Conservation (phyloP, 306 rosid species). For the Leucaena leucocephala region DNA sequence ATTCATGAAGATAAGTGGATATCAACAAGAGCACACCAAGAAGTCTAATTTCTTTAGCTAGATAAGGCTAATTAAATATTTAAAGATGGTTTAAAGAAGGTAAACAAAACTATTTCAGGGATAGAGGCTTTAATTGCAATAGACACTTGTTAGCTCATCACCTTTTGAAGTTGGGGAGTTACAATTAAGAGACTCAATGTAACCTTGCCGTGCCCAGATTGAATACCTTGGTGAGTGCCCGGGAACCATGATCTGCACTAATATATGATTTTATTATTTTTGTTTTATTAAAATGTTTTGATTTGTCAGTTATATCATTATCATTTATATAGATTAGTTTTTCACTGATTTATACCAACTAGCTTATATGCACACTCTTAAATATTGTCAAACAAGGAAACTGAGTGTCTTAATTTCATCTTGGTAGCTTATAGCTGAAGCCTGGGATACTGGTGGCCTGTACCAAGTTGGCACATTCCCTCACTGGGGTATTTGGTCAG, state of each 20-base stretch:
- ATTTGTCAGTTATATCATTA: constrained; percentile 29
- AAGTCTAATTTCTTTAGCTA: not conserved
- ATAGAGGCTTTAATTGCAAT: constrained; percentile 1
- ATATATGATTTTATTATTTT: not conserved
- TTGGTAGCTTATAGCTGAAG: constrained; percentile 92
- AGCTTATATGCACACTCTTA: constrained; percentile 20
- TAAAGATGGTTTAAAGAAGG: not conserved
- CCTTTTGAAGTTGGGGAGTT: constrained; percentile 14
- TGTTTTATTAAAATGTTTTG: constrained; percentile 30
- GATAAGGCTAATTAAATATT: too few species aligned
- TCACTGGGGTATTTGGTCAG: constrained; percentile 98
- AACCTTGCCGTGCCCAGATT: constrained; percentile 21
- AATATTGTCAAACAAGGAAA: not conserved
- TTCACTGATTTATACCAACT: constrained; percentile 31
- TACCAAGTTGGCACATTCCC: constrained; percentile 98
- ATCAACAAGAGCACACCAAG: not conserved
- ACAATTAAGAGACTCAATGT: not conserved
- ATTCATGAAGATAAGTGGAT: constrained; percentile 13
- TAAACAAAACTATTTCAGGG: not conserved
- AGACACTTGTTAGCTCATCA: constrained; percentile 8
- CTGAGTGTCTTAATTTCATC: constrained; percentile 32
- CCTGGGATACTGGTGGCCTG: constrained; percentile 97
- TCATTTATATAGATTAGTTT: constrained; percentile 21
- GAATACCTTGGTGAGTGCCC: not conserved
- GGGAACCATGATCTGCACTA: constrained; percentile 25